Evolutionary conservation across 2,329 filamentous ascomycete genomes (phyloP).

Genomic region (Lasiodiplodia hormozganensis): DNA sequence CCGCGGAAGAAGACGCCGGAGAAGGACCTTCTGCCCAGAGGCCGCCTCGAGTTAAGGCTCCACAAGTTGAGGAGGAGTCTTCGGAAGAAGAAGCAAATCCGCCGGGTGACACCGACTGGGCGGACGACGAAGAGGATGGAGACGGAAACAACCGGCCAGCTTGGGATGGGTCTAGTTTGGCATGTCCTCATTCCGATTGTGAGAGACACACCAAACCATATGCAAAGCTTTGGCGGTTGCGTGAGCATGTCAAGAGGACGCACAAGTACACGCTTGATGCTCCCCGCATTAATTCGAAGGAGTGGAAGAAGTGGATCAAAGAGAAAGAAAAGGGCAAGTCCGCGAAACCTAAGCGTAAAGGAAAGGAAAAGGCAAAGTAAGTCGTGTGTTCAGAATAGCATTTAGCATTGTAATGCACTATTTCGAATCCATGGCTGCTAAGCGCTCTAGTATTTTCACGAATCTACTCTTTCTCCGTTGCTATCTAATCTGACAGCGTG

Average conservation of each 20-base stretch:
- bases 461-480: no score
- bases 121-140: constrained; percentile 7
- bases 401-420: no score
- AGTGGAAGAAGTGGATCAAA: constrained; percentile 50
- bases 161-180: constrained; percentile 39
- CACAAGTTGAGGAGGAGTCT: not conserved
- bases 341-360: not conserved
- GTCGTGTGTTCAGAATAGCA: no score
- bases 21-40: not conserved
- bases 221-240: constrained; percentile 38
- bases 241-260: constrained; percentile 54
- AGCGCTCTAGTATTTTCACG: no score
- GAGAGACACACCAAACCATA: constrained; percentile 39
- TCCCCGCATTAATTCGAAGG: constrained; percentile 42
- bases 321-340: not conserved
- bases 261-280: constrained; percentile 53
- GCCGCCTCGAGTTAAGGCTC: not conserved
- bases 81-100: constrained; percentile 40
- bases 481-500: no score
- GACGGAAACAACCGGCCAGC: constrained; percentile 36
- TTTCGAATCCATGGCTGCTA: no score
- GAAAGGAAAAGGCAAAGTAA: not conserved
- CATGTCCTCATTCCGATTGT: constrained; percentile 45
- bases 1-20: not conserved
- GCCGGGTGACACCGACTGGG: constrained; percentile 25